Evolutionary conservation across 2,329 filamentous ascomycete species (phyloP).

Genomic region (Fusarium devonianum): DNA sequence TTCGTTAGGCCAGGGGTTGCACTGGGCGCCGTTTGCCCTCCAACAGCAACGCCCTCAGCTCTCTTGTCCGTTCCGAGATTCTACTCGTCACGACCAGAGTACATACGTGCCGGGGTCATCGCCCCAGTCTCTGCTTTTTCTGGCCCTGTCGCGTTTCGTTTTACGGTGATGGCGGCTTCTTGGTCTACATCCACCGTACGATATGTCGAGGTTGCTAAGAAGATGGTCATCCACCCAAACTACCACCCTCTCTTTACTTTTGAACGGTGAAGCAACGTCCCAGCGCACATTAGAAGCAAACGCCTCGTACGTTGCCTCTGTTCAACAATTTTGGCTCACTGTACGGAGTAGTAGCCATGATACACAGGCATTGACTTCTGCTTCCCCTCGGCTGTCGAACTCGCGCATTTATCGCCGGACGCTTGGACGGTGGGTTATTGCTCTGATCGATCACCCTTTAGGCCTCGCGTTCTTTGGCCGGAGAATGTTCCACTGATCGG

Average conservation of each 20-base stretch:
- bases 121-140: slow-evolving; percentile 24
- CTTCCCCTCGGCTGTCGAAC: not conserved
- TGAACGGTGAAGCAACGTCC: slow-evolving; percentile 22
- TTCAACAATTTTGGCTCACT: not conserved
- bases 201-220: slow-evolving; percentile 6
- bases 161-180: slow-evolving; percentile 34
- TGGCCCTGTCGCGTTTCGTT: slow-evolving; percentile 35
- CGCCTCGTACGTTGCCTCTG: slow-evolving; percentile 16
- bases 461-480: slow-evolving; percentile 4
- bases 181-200: slow-evolving; percentile 21
- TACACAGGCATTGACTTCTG: not conserved
- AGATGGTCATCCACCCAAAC: slow-evolving; percentile 6
- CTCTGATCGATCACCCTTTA: slow-evolving; percentile 1
- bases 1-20: no score
- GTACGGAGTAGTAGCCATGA: not conserved
- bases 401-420: slow-evolving; percentile 18
- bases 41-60: not conserved
- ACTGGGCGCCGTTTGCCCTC: no score
- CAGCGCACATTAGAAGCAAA: slow-evolving; percentile 5
- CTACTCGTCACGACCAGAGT: no score
- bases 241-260: slow-evolving; percentile 11
- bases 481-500: slow-evolving; percentile 18
- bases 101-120: slow-evolving; percentile 9
- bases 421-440: slow-evolving; percentile 20
- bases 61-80: no score